Base-by-base conservation (phyloP, 495 filamentous ascomycete species). In the Alectoria sarmentosa region DNA sequence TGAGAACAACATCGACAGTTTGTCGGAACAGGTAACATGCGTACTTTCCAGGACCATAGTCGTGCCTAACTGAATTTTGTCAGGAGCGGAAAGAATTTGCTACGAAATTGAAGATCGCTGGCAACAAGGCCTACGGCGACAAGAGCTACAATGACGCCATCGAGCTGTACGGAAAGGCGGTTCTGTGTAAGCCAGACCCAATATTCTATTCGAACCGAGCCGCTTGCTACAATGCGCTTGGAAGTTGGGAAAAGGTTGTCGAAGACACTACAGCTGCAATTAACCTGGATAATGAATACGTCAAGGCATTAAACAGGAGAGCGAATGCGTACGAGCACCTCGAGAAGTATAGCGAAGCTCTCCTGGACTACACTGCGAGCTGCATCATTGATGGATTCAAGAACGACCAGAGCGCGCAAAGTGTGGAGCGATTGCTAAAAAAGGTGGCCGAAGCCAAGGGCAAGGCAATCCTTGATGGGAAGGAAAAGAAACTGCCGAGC, bases 151-250 rank as follows among this genome's bases (percentile, higher is more conserved):
- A 88, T 71, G 84, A 83, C 66, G 94, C 94, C 58, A 99, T 98
- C 70, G 88, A 92, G 0, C 83, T 99, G 42, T 99, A 99, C 75
- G 87, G 90, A 60, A 89, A 94, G 78, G 94, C 94, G 34, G 94
- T 99, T 69, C 76, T 98, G 39, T 99, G 94, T 88, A 96, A 91
- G 79, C 87, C 91, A 44, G 95, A 99, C 72, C 91, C 94, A 5
- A 90, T 99, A 71, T 99, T 91, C 83, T 99, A 95, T 82, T 98
- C 93, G 55, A 99, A 99, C 79, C 86, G 94, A 52, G 95, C 95
- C 57, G 94, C 94, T 59, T 99, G 94, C 80, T 96, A 91, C 79
- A 98, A 96, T 73, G 92, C 95, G 58, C 83, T 92, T 66, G 85
- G 82, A 39, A 78, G 95, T 61, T 99, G 93, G 93, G 88, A 93